phyloP scores from a whole-genome alignment of 2,329 filamentous ascomycete species.

The Nemania sp. region DNA sequence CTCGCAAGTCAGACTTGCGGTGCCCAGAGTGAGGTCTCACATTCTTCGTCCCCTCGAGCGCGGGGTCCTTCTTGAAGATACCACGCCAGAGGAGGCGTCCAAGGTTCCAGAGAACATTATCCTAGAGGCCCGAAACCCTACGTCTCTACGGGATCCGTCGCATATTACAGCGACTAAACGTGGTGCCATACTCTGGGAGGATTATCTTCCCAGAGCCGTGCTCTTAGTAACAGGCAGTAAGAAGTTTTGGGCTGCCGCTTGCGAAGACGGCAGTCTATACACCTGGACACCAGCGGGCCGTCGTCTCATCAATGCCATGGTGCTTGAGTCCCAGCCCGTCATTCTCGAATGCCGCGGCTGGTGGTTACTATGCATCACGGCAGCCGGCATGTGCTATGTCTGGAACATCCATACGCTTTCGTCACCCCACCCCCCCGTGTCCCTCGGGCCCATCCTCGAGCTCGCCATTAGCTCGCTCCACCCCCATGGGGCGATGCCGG shows the following conservation, averaged over 20 bases:
- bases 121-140: slow-evolving; percentile 86
- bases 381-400: slow-evolving; percentile 86
- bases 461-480: slow-evolving; percentile 80
- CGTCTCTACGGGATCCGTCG: slow-evolving; percentile 77
- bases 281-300: slow-evolving; percentile 92
- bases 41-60: slow-evolving; percentile 82
- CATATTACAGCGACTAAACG: slow-evolving; percentile 81
- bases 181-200: slow-evolving; percentile 85
- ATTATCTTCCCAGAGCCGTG: slow-evolving; percentile 84
- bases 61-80: slow-evolving; percentile 59
- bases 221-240: slow-evolving; percentile 90
- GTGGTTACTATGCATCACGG: slow-evolving; percentile 88
- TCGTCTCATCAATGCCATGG: slow-evolving; percentile 79
- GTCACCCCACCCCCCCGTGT: slow-evolving; percentile 87
- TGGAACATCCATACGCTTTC: slow-evolving; percentile 88
- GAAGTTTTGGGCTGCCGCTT: slow-evolving; percentile 89
- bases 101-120: slow-evolving; percentile 72
- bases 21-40: slow-evolving; percentile 82
- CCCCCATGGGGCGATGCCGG: slow-evolving; percentile 73
- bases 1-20: slow-evolving; percentile 82
- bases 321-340: slow-evolving; percentile 90
- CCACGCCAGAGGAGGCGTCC: slow-evolving; percentile 62
- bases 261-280: slow-evolving; percentile 89
- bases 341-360: slow-evolving; percentile 88
- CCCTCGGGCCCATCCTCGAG: slow-evolving; percentile 85